These are phyloP conservation scores for Laguncularia racemosa DNA, from an alignment of 345 rosid species.

Conservation along the genomic window DNA sequence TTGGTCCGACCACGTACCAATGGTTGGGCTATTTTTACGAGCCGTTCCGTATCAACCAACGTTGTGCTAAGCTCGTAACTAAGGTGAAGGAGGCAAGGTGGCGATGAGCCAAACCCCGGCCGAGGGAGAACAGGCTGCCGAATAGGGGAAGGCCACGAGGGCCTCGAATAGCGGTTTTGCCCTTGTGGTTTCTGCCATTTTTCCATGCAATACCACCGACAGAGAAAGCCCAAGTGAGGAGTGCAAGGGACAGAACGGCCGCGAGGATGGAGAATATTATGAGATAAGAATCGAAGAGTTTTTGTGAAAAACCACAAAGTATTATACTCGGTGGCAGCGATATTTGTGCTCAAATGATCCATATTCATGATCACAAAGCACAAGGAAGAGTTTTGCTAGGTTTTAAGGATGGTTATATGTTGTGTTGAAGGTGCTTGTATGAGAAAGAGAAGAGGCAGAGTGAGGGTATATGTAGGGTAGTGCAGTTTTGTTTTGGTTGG, in stretches of 20 bases:
- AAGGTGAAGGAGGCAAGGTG: constrained; percentile 48
- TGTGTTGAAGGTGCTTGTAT: too few species aligned
- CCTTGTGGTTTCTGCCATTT: constrained; percentile 38
- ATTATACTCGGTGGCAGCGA: constrained; percentile 21
- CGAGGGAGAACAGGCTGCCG: constrained; percentile 63
- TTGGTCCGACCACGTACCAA: constrained; percentile 68
- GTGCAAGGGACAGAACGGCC: constrained; percentile 22
- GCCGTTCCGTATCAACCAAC: constrained; percentile 40
- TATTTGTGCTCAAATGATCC: too few species aligned
- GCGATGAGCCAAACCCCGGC: constrained; percentile 68
- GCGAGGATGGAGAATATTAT: constrained; percentile 29
- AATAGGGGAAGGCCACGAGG: constrained; percentile 65
- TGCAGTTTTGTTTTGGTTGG: too few species aligned
- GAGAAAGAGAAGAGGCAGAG: too few species aligned
- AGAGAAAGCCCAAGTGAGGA: constrained; percentile 53
- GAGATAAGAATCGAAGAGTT: constrained; percentile 19
- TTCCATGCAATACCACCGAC: constrained; percentile 72
- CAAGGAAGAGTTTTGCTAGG: too few species aligned
- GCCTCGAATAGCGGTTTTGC: constrained; percentile 49
- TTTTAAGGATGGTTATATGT: too few species aligned
- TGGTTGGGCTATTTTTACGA: constrained; percentile 59
- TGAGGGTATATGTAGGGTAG: too few species aligned
- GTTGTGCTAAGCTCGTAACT: constrained; percentile 71
- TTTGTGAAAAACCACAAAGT: constrained; percentile 45
- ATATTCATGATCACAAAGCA: too few species aligned